Conservation (phyloP, 2,329 filamentous ascomycete genomes). For the Daldinia sp. region DNA sequence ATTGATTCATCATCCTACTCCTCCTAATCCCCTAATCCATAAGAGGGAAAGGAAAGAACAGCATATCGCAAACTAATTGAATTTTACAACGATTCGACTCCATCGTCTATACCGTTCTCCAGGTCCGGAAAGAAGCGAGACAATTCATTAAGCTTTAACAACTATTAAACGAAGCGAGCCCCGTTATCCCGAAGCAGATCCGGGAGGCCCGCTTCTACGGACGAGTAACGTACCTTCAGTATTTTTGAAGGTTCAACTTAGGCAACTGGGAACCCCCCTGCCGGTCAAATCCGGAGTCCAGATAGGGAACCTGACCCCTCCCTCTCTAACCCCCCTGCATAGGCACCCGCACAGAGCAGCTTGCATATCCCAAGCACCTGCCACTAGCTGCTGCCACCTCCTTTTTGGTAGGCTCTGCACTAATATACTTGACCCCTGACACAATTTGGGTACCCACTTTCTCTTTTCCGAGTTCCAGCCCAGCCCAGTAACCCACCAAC, state of each 20-base stretch:
- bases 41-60: constrained; percentile 6
- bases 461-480: constrained; percentile 28
- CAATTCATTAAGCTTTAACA: constrained; percentile 22
- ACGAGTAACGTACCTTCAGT: constrained; percentile 27
- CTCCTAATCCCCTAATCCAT: constrained; percentile 12
- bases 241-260: constrained; percentile 15
- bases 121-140: constrained; percentile 34
- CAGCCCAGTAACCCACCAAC: background rate
- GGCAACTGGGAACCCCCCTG: constrained; percentile 34
- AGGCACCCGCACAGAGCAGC: constrained; percentile 33
- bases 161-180: constrained; percentile 23
- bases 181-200: constrained; percentile 38
- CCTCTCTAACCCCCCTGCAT: constrained; percentile 36
- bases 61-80: constrained; percentile 1
- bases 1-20: constrained; percentile 23
- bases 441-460: constrained; percentile 19
- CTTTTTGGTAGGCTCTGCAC: constrained; percentile 25
- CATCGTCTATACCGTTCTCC: constrained; percentile 9
- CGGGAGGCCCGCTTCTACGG: constrained; percentile 37
- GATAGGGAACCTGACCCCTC: constrained; percentile 15
- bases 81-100: constrained; percentile 32
- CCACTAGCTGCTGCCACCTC: constrained; percentile 37
- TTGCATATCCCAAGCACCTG: constrained; percentile 38
- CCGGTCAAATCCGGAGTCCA: constrained; percentile 34
- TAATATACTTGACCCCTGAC: constrained; percentile 29